Evolutionary conservation across 2,329 filamentous ascomycete species (phyloP), one percentile per base, ranked within the genome.

Genomic region (Clonostachys rosea): DNA sequence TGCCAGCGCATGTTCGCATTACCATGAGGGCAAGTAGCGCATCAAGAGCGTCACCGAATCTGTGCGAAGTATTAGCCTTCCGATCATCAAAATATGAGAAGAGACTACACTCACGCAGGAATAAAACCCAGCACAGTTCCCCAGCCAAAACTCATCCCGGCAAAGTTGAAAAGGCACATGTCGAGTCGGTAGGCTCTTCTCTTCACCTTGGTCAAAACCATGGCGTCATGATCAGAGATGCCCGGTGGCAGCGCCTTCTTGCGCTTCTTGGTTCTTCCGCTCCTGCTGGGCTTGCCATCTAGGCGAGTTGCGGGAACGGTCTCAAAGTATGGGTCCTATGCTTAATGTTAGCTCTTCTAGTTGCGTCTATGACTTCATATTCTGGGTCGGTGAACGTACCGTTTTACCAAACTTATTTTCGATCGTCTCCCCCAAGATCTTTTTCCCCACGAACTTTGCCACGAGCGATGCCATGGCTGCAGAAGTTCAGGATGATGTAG

Each of bases 261-360:
- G 62, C 86, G 81, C 67, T 88, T 95, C 74, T 90, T 92, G 48
- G 78, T 75, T 64, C 91, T 95, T 58, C 81, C 83, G 4, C 65
- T 36, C 17, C 44, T 49, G 39, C 30, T 78, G 24, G 84, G 82
- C 46, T 74, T 80, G 49, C 83, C 83, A 54, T 83, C 70, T 40
- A 87, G 73, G 52, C 83, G 79, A 9, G 87, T 88, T 40, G 91
- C 85, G 18, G 85, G 83, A 35, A 96, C 83, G 55, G 83, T 76
- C 64, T 95, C 89, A 59, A 91, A 95, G 70, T 91, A 96, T 6
- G 91, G 91, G 62, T 97, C 91, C 89, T 96, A 42, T 30, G 37
- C 12, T 16, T 14, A 58, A 42, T 16, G 42, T 48, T 17, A 48
- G 46, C 39, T n/a, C 36, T 16, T 34, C 6, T 35, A 18, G 16